Percentiles rank a stretch among this genome's conserved stretches.
These are phyloP conservation scores for Diplogelasinospora grovesii DNA, from an alignment of 495 filamentous ascomycete species.

Conservation along the genomic window DNA sequence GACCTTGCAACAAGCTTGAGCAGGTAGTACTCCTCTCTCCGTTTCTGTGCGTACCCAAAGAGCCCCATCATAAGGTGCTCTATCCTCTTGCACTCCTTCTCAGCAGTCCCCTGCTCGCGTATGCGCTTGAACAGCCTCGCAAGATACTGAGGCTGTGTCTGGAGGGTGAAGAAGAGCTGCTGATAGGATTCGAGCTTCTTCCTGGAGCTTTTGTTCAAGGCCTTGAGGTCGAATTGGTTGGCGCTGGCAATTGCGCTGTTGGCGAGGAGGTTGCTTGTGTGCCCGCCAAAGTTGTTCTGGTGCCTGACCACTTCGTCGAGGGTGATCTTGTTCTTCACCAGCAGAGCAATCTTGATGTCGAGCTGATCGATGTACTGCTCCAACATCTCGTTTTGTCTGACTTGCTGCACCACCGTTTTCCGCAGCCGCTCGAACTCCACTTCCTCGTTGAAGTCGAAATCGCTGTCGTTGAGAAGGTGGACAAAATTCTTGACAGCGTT, in stretches of 20 bases:
- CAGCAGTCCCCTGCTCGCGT: constrained; percentile 75
- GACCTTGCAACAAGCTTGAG: constrained; percentile 80
- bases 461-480: constrained; percentile 93
- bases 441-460: constrained; percentile 98
- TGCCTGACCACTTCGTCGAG: constrained; percentile 96
- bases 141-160: constrained; percentile 94
- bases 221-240: constrained; percentile 94
- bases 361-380: constrained; percentile 97
- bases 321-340: constrained; percentile 99
- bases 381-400: constrained; percentile 91
- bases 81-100: constrained; percentile 87
- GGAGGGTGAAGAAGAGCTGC: constrained; percentile 93
- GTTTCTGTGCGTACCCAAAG: constrained; percentile 95
- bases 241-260: constrained; percentile 82
- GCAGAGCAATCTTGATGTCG: constrained; percentile 96
- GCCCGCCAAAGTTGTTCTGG: constrained; percentile 92
- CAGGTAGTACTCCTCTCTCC: constrained; percentile 93
- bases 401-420: constrained; percentile 93
- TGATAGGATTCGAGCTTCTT: constrained; percentile 96
- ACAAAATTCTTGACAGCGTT: constrained; percentile 96
- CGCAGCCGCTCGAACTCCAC: constrained; percentile 89
- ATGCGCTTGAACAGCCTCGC: constrained; percentile 78
- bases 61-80: constrained; percentile 93
- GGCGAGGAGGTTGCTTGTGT: constrained; percentile 76
- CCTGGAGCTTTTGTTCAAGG: constrained; percentile 89